Percentiles rank a stretch among this genome's conserved stretches.
Evolutionary conservation across 768 basidiomycete genomes (phyloP).

Genomic region (Phlebiopsis gigantea): DNA sequence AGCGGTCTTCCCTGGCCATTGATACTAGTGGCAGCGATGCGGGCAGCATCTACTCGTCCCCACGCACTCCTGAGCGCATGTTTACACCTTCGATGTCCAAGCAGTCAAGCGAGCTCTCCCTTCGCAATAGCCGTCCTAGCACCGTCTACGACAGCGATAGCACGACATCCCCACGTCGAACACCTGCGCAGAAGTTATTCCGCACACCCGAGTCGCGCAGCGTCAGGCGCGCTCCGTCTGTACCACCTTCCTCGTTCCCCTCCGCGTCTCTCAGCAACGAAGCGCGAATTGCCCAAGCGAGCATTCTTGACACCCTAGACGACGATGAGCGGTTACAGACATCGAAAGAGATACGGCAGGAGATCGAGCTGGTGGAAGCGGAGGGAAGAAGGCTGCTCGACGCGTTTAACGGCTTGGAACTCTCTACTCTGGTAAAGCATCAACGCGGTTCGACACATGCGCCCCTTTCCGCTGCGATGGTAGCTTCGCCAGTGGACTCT

Average conservation of each 20-base stretch:
- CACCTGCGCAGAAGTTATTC: slow-evolving; percentile 8
- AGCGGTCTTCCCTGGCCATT: slow-evolving; percentile 17
- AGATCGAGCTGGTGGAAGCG: slow-evolving; percentile 65
- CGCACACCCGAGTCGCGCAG: slow-evolving; percentile 15
- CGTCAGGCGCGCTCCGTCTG: slow-evolving; percentile 23
- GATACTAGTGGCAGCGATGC: slow-evolving; percentile 22
- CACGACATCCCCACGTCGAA: slow-evolving; percentile 1
- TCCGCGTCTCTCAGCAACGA: slow-evolving; percentile 7
- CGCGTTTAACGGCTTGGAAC: slow-evolving; percentile 75
- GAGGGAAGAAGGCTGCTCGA: slow-evolving; percentile 69
- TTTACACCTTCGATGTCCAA: slow-evolving; percentile 25
- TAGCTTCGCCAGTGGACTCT: slow-evolving; percentile 10
- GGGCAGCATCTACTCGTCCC: slow-evolving; percentile 25
- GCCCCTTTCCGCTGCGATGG: slow-evolving; percentile 17
- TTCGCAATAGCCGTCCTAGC: slow-evolving; percentile 41
- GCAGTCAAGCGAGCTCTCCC: slow-evolving; percentile 45
- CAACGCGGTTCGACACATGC: slow-evolving; percentile 34
- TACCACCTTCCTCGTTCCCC: slow-evolving; percentile 30
- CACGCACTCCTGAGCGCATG: slow-evolving; percentile 11
- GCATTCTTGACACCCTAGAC: slow-evolving; percentile 29
- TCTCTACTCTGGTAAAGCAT: slow-evolving; percentile 55
- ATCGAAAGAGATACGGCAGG: slow-evolving; percentile 56
- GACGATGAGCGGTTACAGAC: slow-evolving; percentile 56
- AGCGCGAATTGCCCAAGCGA: slow-evolving; percentile 14
- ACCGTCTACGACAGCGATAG: slow-evolving; percentile 30